A percentile compares a stretch with the other conserved stretches of the same genome.
Evolutionary conservation across 352 stramenopile species (phyloP).

Genomic region (Blastocystis sp.): DNA sequence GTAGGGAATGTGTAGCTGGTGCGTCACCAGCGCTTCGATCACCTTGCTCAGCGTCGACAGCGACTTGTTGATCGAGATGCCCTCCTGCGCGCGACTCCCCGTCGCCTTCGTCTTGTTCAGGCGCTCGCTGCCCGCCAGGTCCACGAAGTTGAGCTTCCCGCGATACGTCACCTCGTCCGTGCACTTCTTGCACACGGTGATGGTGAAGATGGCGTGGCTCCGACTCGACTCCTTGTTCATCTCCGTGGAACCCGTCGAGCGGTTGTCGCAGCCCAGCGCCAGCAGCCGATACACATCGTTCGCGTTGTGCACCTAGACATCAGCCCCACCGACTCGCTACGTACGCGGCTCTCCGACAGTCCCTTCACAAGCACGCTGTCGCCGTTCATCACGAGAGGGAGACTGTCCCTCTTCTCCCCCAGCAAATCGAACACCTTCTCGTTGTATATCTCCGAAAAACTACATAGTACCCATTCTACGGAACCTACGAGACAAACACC

Average conservation of each 20-base stretch:
- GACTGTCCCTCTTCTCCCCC: constrained; percentile 79
- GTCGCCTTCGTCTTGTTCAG: constrained; percentile 81
- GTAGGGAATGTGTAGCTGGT: constrained; percentile 87
- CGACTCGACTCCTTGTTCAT: constrained; percentile 96
- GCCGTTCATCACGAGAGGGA: constrained; percentile 72
- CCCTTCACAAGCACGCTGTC: constrained; percentile 84
- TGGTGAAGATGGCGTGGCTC: constrained; percentile 94
- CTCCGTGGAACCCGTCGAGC: constrained; percentile 90
- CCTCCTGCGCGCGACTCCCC: constrained; percentile 80
- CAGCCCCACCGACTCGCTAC: not conserved
- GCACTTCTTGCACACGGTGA: constrained; percentile 85
- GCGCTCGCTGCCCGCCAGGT: constrained; percentile 79
- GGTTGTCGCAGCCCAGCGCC: constrained; percentile 74
- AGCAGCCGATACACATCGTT: constrained; percentile 56
- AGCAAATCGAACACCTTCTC: constrained; percentile 92
- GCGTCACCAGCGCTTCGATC: constrained; percentile 77
- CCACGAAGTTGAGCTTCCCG: constrained; percentile 79
- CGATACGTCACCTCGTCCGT: constrained; percentile 75
- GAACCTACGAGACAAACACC: constrained; percentile 20
- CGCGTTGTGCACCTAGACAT: not conserved
- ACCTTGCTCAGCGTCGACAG: constrained; percentile 81
- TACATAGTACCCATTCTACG: not conserved
- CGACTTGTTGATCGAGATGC: constrained; percentile 80
- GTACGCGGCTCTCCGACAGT: constrained; percentile 71
- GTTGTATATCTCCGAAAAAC: constrained; percentile 91